Base-by-base conservation (phyloP, 192 early-diverging fungal genomes). In the Coemansia sp. region DNA sequence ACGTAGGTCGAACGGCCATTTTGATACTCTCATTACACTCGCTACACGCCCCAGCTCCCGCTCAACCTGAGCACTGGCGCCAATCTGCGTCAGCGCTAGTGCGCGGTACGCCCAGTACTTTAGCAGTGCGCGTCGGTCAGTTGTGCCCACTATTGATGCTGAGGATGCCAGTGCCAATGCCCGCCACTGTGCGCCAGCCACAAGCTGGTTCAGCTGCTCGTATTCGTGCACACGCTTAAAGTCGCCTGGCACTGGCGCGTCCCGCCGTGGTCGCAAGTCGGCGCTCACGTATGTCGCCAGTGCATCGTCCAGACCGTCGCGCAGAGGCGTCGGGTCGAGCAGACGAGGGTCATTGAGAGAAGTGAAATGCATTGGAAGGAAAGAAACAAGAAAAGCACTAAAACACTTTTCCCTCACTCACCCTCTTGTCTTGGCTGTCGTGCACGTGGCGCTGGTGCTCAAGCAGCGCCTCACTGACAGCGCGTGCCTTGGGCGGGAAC, bases 1-100 rank as follows among this genome's bases (percentile, higher is more conserved):
- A 0, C 78, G 64, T 34, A 81, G 59, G 55, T 71, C 78, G 21
- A 74, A 71, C 60, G 78, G 78, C 78, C 78, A 81, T 19, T 18
- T 50, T 0, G 33, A 29, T 32, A 53, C 55, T 11, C 53, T 42
- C 36, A 53, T 22, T 14, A 60, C 68, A 0, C 4, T 7, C 54
- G 68, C 66, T 17, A 79, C 33, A 0, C 63, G 37, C 5, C 8
- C 36, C 38, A 80, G 37, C 63, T 80, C 76, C 3, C 52, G 43
- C 3, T 40, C 56, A 1, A 67, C 76, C 22, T 39, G 36, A n/a
- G 2, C 41, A 4, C 22, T 32, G 35, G 43, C 26, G 3, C 53
- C 44, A 15, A 60, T 36, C 32, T 59, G 62, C 1, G 24, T 52
- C 33, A 80, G 57, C 0, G 76, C 76, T 32, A 80, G 24, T 0